Evolutionary conservation across 306 rosid species (phyloP).

Genomic region (Fragaria ananassa): DNA sequence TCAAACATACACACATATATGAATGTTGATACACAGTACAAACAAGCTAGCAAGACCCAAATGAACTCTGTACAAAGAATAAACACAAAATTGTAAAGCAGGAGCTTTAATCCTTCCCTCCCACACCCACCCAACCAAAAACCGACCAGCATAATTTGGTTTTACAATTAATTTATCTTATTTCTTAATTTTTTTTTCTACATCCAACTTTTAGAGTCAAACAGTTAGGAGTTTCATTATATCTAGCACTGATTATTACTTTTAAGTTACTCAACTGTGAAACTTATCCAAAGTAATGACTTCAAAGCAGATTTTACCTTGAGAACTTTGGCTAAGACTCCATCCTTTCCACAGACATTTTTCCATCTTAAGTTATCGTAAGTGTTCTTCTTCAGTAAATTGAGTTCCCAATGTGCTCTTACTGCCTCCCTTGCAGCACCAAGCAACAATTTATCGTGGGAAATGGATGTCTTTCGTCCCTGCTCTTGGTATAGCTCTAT

Average conservation of each 20-base stretch:
- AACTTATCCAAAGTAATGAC: constrained; percentile 19
- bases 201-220: background rate
- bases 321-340: constrained; percentile 68
- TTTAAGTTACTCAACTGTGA: constrained; percentile 1
- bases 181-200: background rate
- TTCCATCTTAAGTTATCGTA: constrained; percentile 76
- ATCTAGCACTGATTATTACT: background rate
- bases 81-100: background rate
- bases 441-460: constrained; percentile 91
- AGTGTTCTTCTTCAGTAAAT: constrained; percentile 76
- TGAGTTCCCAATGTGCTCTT: constrained; percentile 93
- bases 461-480: constrained; percentile 91
- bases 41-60: background rate
- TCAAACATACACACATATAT: background rate
- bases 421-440: constrained; percentile 99
- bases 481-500: constrained; percentile 78
- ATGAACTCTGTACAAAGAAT: background rate
- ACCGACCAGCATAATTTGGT: background rate
- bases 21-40: background rate
- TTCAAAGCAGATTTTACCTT: constrained; percentile 52
- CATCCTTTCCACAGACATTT: constrained; percentile 84
- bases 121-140: background rate
- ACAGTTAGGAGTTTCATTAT: background rate
- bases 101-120: background rate
- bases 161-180: background rate